phyloP scores from a whole-genome alignment of 257 asterid species.

The Solanum verrucosum region DNA sequence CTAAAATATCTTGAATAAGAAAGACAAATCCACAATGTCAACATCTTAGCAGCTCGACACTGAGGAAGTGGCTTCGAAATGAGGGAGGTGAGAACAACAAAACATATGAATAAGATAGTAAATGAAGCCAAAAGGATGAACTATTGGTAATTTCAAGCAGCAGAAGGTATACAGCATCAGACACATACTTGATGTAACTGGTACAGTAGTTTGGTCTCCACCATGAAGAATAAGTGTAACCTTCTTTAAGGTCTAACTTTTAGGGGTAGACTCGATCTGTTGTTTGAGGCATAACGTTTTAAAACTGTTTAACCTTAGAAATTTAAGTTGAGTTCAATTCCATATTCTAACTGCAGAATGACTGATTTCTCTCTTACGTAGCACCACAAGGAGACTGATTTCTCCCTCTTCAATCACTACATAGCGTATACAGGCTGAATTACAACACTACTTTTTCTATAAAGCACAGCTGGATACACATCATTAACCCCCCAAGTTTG shows the following conservation, averaged over 20 bases:
- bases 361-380: no score
- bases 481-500: neutral
- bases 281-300: neutral
- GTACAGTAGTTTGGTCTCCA: neutral
- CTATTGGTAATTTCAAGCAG: neutral
- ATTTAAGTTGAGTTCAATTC: neutral
- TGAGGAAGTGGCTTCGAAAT: neutral
- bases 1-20: neutral
- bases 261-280: neutral
- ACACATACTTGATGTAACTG: neutral
- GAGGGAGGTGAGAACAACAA: neutral
- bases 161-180: neutral
- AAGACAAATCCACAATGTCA: neutral
- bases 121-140: neutral
- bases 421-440: neutral
- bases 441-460: neutral
- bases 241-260: neutral
- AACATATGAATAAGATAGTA: neutral
- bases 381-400: neutral
- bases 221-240: neutral
- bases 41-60: neutral
- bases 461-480: neutral
- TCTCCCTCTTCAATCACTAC: neutral
- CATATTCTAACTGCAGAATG: neutral
- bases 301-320: neutral